Conservation (phyloP, 2,329 filamentous ascomycete genomes). For the Dothistroma pini region DNA sequence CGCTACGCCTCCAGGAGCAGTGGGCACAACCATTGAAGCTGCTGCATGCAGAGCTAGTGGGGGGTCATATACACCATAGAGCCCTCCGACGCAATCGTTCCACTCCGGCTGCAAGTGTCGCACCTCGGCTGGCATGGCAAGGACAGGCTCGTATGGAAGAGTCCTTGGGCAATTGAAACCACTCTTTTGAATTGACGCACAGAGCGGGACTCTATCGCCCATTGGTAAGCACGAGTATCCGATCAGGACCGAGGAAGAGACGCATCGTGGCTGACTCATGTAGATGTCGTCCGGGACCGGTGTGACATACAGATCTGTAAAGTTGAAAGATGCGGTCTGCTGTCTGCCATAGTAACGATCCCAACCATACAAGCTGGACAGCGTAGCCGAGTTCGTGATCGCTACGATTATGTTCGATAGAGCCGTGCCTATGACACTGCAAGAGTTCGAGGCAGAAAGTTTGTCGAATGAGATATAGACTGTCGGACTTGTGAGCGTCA, state of each 20-base stretch:
- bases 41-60: constrained; percentile 5
- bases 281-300: constrained; percentile 19
- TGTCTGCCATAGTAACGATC: constrained; percentile 1
- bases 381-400: constrained; percentile 11
- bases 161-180: constrained; percentile 6
- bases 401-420: constrained; percentile 21
- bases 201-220: neutral
- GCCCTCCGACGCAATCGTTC: constrained; percentile 13
- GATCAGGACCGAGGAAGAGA: constrained; percentile 4
- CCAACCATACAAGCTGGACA: constrained; percentile 18
- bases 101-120: constrained; percentile 15
- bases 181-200: neutral
- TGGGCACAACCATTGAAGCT: neutral
- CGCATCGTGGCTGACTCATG: constrained; percentile 15
- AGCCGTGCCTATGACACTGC: constrained; percentile 14
- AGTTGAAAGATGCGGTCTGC: constrained; percentile 16
- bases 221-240: neutral
- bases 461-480: constrained; percentile 25
- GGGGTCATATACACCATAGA: constrained; percentile 16
- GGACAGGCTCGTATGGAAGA: constrained; percentile 14
- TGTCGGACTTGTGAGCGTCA: constrained; percentile 22
- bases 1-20: neutral
- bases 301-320: constrained; percentile 16
- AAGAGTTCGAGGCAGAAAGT: constrained; percentile 22
- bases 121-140: constrained; percentile 14